Base-by-base conservation (phyloP, 352 stramenopile genomes). In the Plasmopara muralis region DNA sequence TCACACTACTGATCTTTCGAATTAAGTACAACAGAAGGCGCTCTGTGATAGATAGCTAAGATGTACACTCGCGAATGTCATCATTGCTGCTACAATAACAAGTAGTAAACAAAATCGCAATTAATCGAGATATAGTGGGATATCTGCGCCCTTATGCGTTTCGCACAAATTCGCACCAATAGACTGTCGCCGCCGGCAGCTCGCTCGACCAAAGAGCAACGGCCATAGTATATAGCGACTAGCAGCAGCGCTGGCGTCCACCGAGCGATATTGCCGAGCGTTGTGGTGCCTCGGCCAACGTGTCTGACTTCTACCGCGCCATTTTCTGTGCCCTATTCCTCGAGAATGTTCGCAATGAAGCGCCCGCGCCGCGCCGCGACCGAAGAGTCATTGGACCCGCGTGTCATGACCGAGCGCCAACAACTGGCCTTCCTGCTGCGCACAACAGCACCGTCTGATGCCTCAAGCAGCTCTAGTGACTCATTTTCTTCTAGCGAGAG, bases 361-460 rank as follows among this genome's bases (percentile, higher is more conserved):
- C 62, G 62, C 35, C 61, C 55, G 20, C 62, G 62, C 29, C 62
- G 62, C 42, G 48, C 62, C 31, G 54, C 50, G 18, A 6, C 58
- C 39, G 62, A 69, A 59, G 57, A 69, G 47, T 55, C 54, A 18
- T 49, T 65, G 47, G 63, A 89, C 57, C 77, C 74, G 49, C 80
- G 72, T 30, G 66, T 87, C 37, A 93, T 93, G 82, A 93, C 82
- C 0, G 82, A 93, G 62, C 72, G 82, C 18, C 82, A 93, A 53
- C 82, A 93, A 55, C 60, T 93, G 43, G 82, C 82, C 50, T 93
- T 93, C 57, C 55, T 93, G 18, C 56, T 93, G 60, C 79, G 82
- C 15, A 77, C 72, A 44, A 90, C 82, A 4, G 82, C 82, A 18
- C 76, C 75, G 33, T 81, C 75, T 12, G 70, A 75, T 38, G 65